Evolutionary conservation across 2,329 filamentous ascomycete species (phyloP), one percentile per base, ranked within the genome.

Genomic region (Hansfordia pulvinata): DNA sequence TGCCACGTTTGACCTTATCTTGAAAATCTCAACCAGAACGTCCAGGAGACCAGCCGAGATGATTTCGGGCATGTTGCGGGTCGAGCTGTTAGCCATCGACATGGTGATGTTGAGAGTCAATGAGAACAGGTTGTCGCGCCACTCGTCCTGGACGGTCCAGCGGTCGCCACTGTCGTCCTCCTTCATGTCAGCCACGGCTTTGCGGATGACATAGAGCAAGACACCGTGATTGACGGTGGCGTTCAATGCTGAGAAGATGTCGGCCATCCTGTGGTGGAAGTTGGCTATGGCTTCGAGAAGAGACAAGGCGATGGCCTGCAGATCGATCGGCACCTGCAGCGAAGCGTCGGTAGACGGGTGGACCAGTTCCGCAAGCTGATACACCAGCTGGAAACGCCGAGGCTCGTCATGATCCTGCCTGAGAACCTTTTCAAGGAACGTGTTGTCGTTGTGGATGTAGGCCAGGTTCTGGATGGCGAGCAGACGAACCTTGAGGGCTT

Each of bases 151-250:
- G 31, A 74, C 69, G n/a, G 70, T 69, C 30, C 69, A 64, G 36
- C 74, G 65, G 13, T 68, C 62, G 20, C 72, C 70, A 26, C 58
- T 47, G 25, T 60, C 58, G 32, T 73, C 64, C 11, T 59, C 59
- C 30, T 66, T 73, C 56, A 98, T 77, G 35, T 85, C 81, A 11
- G 78, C 76, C 30, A 96, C 81, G 8, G 85, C 82, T 52, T 93
- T 94, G 30, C 88, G 73, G 26, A 93, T 78, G 38, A 94, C 70
- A 44, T 94, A 96, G 38, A 96, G 78, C 23, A 99, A 64, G 17
- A 96, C 79, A 10, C 90, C 92, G 42, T 98, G 92, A 42, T 93
- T 96, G 19, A 96, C 88, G 40, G 88, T 93, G 28, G 92, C 83
- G 43, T 85, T 93, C 21, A 99, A 60, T n/a, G 90, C 85, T 21